phyloP scores from a whole-genome alignment of 805 yeast genomes.

The Myxozyma neglecta region DNA sequence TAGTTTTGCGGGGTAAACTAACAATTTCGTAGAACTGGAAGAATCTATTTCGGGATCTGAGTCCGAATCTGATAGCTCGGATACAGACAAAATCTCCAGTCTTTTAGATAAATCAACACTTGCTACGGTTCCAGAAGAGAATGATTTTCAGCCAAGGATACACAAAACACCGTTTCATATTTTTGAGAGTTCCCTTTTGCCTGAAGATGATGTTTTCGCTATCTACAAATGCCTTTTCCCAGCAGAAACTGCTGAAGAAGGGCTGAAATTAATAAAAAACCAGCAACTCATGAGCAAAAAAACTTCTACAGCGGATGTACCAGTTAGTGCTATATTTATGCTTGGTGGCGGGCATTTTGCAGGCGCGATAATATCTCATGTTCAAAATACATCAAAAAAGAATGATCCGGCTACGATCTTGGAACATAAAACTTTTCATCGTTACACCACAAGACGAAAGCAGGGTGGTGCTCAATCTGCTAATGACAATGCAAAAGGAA shows the following conservation, averaged over 20 bases:
- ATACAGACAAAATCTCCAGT: slow-evolving; percentile 10
- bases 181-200: slow-evolving; percentile 17
- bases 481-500: slow-evolving; percentile 86
- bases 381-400: slow-evolving; percentile 49
- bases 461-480: slow-evolving; percentile 98
- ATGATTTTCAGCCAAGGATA: slow-evolving; percentile 32
- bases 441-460: slow-evolving; percentile 93
- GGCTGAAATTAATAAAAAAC: background rate
- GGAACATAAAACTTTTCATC: slow-evolving; percentile 82
- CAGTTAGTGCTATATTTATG: slow-evolving; percentile 67
- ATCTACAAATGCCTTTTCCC: slow-evolving; percentile 26
- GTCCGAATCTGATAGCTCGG: slow-evolving; percentile 40
- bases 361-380: slow-evolving; percentile 85
- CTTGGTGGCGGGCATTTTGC: slow-evolving; percentile 98
- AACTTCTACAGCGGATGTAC: background rate
- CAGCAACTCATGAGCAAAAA: background rate
- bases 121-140: slow-evolving; percentile 31
- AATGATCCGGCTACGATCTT: slow-evolving; percentile 66
- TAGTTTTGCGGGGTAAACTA: background rate
- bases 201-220: slow-evolving; percentile 23
- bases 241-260: slow-evolving; percentile 31
- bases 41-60: slow-evolving; percentile 58
- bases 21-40: slow-evolving; percentile 31
- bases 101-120: slow-evolving; percentile 12
- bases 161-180: slow-evolving; percentile 19